These are phyloP conservation scores for Phaeosphaeria sp. DNA, from an alignment of 2,329 filamentous ascomycete genomes.

Conservation along the genomic window DNA sequence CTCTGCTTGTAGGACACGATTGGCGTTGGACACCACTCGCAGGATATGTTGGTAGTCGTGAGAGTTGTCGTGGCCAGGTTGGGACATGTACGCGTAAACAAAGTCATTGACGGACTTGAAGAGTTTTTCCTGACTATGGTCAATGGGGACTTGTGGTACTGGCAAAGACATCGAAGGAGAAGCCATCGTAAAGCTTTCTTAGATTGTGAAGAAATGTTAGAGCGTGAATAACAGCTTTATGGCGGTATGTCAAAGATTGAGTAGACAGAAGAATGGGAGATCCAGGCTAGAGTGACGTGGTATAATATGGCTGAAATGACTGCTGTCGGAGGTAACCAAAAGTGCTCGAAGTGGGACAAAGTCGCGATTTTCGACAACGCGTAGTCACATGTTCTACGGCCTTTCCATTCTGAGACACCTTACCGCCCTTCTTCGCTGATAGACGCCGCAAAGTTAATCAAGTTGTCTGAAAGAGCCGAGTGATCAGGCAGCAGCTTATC, in stretches of 20 bases:
- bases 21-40: slow-evolving; percentile 77
- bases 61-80: slow-evolving; percentile 68
- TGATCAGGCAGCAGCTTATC: not conserved
- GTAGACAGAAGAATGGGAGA: not conserved
- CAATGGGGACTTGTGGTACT: slow-evolving; percentile 37
- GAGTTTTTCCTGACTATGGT: slow-evolving; percentile 22
- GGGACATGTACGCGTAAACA: slow-evolving; percentile 47
- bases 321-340: slow-evolving; percentile 1
- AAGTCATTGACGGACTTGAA: slow-evolving; percentile 40
- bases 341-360: not conserved
- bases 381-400: slow-evolving; percentile 34
- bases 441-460: not conserved
- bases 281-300: not conserved
- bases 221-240: too few species aligned
- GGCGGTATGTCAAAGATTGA: too few species aligned
- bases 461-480: not conserved
- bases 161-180: not conserved
- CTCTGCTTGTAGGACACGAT: slow-evolving; percentile 66
- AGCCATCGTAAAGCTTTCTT: not conserved
- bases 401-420: not conserved
- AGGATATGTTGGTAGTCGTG: slow-evolving; percentile 88
- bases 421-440: not conserved
- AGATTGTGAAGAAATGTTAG: too few species aligned
- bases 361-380: slow-evolving; percentile 23
- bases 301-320: not conserved